Base-by-base conservation (phyloP, 148 eudicot genomes). In the Beta vulgaris region DNA sequence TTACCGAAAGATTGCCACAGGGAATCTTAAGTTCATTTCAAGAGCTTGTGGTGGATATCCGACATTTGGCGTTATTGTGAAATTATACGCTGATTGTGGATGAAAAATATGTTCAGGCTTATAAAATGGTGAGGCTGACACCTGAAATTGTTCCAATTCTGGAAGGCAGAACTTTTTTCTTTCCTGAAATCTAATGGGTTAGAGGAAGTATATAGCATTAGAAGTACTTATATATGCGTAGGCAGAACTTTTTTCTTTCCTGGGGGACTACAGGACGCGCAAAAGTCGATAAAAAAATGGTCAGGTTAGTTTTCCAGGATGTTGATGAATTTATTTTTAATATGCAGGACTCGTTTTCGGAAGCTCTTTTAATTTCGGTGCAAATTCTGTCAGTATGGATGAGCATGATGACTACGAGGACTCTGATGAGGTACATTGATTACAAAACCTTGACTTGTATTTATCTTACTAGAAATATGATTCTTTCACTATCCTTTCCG, bases 351-450 rank as follows among this genome's bases (percentile, higher is more conserved):
- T 68, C 81, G 74, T 84, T 93, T 62, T 86, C 97, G 12, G 98
- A 93, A 88, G 88, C 95, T 73, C 97, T 93, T 69, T 73, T 93
- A 78, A 78, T 78, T 93, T 91, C 73, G 98, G 98, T 73, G 98
- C 98, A 32, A 86, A 82, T 77, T 93, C 98, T 44, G 84, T 91
- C 76, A 88, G 90, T 72, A 78, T 85, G 74, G 97, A 91, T 84
- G 91, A 88, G 70, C 85, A 86, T 35, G 91, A 88, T 36, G 79
- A 79, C 72, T 63, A 76, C 55, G 79, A 80, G n/a, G 72, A 73
- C 40, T 73, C 82, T 58, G 87, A 88, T 34, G 86, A 91, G 91
- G 98, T 89, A 84, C 31, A 44, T 26, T 43, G 1, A 62, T 2
- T 49, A 61, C 61, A 69, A 40, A 55, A 28, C 26, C 32, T 63